Evolutionary conservation across 2,329 filamentous ascomycete species (phyloP).

Genomic region (Colletotrichum musae): DNA sequence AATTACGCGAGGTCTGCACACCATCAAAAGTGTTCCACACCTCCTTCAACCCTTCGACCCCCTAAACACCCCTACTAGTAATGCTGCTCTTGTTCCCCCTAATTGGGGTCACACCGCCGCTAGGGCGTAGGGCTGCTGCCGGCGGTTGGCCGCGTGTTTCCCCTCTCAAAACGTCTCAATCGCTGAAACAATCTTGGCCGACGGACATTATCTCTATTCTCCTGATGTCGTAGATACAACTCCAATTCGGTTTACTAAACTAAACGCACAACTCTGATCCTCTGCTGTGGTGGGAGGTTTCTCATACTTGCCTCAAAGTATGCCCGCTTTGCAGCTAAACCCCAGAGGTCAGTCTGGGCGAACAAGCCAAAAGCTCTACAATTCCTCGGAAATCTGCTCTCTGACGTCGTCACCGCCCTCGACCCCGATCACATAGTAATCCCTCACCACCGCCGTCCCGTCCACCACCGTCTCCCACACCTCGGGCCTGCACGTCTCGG

Average conservation of each 20-base stretch:
- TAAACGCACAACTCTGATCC: no score
- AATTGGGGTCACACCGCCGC: constrained; percentile 19
- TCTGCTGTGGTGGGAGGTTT: not conserved
- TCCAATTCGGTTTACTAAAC: not conserved
- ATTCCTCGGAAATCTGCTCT: constrained; percentile 18
- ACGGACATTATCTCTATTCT: constrained; percentile 2
- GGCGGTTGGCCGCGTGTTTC: constrained; percentile 25
- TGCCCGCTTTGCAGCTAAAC: not conserved
- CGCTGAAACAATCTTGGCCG: constrained; percentile 34
- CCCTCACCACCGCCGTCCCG: constrained; percentile 65
- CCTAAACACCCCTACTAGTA: no score
- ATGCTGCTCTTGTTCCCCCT: not conserved
- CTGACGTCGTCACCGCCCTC: constrained; percentile 28
- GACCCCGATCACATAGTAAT: constrained; percentile 49
- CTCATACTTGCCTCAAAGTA: not conserved
- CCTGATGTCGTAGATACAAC: not conserved
- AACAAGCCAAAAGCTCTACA: constrained; percentile 1
- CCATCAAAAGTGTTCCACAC: not conserved
- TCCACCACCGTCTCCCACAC: constrained; percentile 65
- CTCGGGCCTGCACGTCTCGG: constrained; percentile 69
- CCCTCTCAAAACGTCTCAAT: constrained; percentile 17
- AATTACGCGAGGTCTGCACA: constrained; percentile 23
- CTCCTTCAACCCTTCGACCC: no score
- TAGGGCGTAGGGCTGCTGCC: constrained; percentile 23
- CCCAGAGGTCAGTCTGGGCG: not conserved